Percentiles rank a stretch among this genome's conserved stretches.
These are phyloP conservation scores for Fusarium siculi DNA, from an alignment of 2,329 filamentous ascomycete genomes.

Conservation along the genomic window DNA sequence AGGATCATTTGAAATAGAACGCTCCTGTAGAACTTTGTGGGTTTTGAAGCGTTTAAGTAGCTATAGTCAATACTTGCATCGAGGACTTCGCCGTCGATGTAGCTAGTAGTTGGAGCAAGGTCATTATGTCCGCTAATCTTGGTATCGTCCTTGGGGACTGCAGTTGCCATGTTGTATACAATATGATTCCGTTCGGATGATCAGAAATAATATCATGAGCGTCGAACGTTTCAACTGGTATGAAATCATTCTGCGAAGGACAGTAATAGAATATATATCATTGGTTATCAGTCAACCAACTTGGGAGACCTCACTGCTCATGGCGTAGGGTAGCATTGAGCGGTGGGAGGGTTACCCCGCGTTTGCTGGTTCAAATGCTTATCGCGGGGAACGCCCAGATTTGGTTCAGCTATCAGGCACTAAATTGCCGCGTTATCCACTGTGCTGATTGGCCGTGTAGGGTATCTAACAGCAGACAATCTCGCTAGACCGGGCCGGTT, in stretches of 20 bases:
- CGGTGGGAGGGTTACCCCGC: not conserved
- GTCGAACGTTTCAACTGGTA: accelerated
- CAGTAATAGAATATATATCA: not conserved
- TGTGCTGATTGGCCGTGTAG: too few species aligned
- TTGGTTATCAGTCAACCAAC: not conserved
- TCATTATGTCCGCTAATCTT: not conserved
- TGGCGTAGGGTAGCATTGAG: not conserved
- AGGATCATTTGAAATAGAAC: slow-evolving; percentile 1
- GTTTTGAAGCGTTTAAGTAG: not conserved
- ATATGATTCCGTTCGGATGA: too few species aligned
- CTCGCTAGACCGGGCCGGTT: not conserved
- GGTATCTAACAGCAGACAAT: not conserved
- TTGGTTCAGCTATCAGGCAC: not conserved
- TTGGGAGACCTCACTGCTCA: too few species aligned
- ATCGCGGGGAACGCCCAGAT: not conserved
- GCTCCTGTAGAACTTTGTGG: not conserved
- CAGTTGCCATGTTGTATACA: not conserved
- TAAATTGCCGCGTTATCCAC: not conserved
- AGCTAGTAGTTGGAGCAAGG: not conserved
- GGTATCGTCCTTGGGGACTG: not conserved
- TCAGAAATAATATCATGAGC: not conserved
- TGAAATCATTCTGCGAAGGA: not conserved
- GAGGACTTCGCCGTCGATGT: not conserved
- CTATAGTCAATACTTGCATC: not conserved
- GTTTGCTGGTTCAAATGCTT: not conserved